Base-by-base conservation (phyloP, 768 basidiomycete species). In the Coprinopsis strossmayeri region DNA sequence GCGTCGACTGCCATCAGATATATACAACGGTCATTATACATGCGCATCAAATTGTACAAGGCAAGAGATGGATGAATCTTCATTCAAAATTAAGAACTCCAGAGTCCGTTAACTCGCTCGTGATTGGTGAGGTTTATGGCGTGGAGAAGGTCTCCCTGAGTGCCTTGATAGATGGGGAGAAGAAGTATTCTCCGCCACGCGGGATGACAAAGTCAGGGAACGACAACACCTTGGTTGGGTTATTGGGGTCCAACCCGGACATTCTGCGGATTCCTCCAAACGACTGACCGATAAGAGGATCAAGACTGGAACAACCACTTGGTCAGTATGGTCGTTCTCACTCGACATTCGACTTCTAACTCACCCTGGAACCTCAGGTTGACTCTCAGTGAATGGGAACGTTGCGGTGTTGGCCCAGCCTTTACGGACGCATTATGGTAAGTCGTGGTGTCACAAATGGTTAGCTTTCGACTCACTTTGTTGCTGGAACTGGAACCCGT, bases 141-240 rank as follows among this genome's bases (percentile, higher is more conserved):
- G 9, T 34, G 37, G 58, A 59, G 25, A 69, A 53, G 13, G 60
- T 67, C 13, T 63, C 61, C 60, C 66, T 69, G 57, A 78, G 61
- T 4, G 67, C 70, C 26, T 69, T 69, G 44, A 77, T 57, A 17
- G 73, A 73, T 1, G 76, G 77, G 3, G 69, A 61, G 60, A 77
- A 77, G 59, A 77, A 77, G 55, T 76, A 77, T 54, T 74, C 77
- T 47, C 77, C 74, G 37, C 77, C 72, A 20, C 70, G 67, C 39
- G 76, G 64, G 28, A 68, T 56, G 37, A 78, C 64, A 50, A 72
- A 75, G 25, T 61, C 59, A 4, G 67, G 67, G 45, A 69, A 64
- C 12, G 60, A 53, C 46, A 68, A 59, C 39, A 58, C 55, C 15
- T 52, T 55, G 12, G n/a, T 27, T 15, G 65, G 53, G 42, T 59